These are phyloP conservation scores for Pseudisothecium myosuroides DNA, from an alignment of 225 moss, liverwort and hornwort genomes.

Conservation along the genomic window DNA sequence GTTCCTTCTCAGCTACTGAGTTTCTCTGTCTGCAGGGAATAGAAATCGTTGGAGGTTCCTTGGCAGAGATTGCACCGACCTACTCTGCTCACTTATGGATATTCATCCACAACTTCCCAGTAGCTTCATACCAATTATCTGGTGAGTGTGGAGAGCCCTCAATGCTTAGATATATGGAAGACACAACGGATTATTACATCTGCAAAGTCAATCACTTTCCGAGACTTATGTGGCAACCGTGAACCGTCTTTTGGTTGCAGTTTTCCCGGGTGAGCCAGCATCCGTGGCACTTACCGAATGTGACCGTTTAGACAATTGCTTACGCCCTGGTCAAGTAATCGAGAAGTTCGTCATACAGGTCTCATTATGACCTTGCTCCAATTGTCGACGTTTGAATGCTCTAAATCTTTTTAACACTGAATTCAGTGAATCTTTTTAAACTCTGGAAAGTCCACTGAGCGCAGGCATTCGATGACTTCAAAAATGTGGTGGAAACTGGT, in stretches of 20 bases:
- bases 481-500: slow-evolving; percentile 36
- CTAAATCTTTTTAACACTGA: not conserved
- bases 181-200: not conserved
- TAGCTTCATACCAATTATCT: slow-evolving; percentile 28
- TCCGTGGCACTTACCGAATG: slow-evolving; percentile 40
- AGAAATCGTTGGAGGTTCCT: slow-evolving; percentile 18
- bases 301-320: slow-evolving; percentile 39
- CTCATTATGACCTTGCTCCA: not conserved
- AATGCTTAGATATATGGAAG: not conserved
- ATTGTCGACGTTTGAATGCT: not conserved
- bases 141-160: not conserved
- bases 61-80: slow-evolving; percentile 17
- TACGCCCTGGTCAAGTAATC: slow-evolving; percentile 33
- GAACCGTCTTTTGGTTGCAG: slow-evolving; percentile 1
- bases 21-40: slow-evolving; percentile 7
- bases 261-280: slow-evolving; percentile 27
- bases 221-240: not conserved
- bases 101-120: slow-evolving; percentile 30
- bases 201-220: not conserved
- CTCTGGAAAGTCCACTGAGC: not conserved
- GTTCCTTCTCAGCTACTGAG: not conserved
- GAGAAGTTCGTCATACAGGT: slow-evolving; percentile 46
- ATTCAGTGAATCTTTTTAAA: not conserved
- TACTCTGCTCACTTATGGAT: slow-evolving; percentile 38
- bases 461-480: slow-evolving; percentile 39